phyloP scores from a whole-genome alignment of 164 flowering plant genomes.

The Tetracentron sinense region DNA sequence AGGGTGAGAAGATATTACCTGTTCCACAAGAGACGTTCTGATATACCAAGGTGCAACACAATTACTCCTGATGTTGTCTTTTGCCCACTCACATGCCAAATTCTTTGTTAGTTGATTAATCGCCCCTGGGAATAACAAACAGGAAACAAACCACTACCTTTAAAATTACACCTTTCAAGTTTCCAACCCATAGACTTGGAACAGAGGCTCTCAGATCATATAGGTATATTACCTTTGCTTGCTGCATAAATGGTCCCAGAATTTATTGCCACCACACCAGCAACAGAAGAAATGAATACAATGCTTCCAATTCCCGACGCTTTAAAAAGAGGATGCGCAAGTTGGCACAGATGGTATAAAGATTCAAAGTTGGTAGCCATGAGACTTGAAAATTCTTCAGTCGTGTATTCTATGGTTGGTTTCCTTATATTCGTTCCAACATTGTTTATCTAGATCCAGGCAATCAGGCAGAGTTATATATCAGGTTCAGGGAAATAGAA shows the following conservation, averaged over 20 bases:
- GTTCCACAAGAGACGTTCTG: slow-evolving; percentile 20
- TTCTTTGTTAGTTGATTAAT: slow-evolving; percentile 33
- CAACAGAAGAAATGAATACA: slow-evolving; percentile 46
- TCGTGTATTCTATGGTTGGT: slow-evolving; percentile 31
- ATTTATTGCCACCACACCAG: slow-evolving; percentile 26
- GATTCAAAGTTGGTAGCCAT: slow-evolving; percentile 50
- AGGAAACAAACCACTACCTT: neutral
- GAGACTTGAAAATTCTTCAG: slow-evolving; percentile 35
- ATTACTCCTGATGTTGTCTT: slow-evolving; percentile 30
- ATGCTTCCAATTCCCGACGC: slow-evolving; percentile 42
- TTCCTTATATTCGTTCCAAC: slow-evolving; percentile 37
- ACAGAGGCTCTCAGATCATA: neutral
- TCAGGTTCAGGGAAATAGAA: neutral
- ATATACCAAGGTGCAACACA: slow-evolving; percentile 31
- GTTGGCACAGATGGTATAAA: slow-evolving; percentile 45
- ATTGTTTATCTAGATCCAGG: slow-evolving; percentile 39
- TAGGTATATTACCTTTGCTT: slow-evolving; percentile 34
- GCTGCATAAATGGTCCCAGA: slow-evolving; percentile 33
- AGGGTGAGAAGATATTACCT: slow-evolving; percentile 15
- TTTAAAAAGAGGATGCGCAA: slow-evolving; percentile 54
- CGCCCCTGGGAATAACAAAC: slow-evolving; percentile 34
- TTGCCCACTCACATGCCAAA: slow-evolving; percentile 43
- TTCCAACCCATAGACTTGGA: neutral
- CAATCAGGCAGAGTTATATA: neutral
- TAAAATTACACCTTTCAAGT: neutral